Evolutionary conservation across 371 early-diverging fungal genomes (phyloP), one percentile per base, ranked within the genome.

Genomic region (Nematocida major): DNA sequence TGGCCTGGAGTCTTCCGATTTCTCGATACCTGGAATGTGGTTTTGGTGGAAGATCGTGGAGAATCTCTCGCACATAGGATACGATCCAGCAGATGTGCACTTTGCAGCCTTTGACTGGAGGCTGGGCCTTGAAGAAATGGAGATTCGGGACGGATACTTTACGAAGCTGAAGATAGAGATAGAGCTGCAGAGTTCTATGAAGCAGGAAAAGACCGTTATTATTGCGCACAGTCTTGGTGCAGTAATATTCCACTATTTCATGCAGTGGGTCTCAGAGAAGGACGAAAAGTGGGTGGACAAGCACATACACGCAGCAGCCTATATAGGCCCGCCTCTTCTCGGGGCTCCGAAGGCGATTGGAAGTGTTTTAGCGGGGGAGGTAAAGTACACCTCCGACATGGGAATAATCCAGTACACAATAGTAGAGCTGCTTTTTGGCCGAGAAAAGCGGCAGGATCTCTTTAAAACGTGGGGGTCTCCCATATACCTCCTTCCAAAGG

Each of bases 81-180:
- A 92, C 81, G 93, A 93, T 83, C 26, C 26, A 18, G 40, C 30
- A 18, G 53, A 24, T 62, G 39, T 93, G 89, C 86, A 89, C 43
- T 83, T 93, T 51, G 92, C 92, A 0, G 86, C 91, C 0, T 94
- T 92, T 81, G 94, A 95, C 84, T 95, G 95, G 94, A 86, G 95
- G 48, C 84, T 95, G 45, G 86, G 90, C 0, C 88, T 89, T 65
- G 65, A 82, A n/a, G 90, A 92, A 54, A 85, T 94, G 2, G 93
- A 95, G 81, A 84, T 82, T 4, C 87, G 95, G 15, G 94, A 95
- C 80, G 82, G 84, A 26, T 93, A 89, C 80, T 94, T 92, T 79
- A 87, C 91, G 2, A 85, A 86, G 24, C 86, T 95, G 7, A 90
- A 92, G 79, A 32, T 81, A 24, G 87, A 84, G 3, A 88, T 95